Percentiles rank a stretch among this genome's conserved stretches.
Evolutionary conservation across 2,329 filamentous ascomycete genomes (phyloP).

Genomic region (Xylaria arbuscula): DNA sequence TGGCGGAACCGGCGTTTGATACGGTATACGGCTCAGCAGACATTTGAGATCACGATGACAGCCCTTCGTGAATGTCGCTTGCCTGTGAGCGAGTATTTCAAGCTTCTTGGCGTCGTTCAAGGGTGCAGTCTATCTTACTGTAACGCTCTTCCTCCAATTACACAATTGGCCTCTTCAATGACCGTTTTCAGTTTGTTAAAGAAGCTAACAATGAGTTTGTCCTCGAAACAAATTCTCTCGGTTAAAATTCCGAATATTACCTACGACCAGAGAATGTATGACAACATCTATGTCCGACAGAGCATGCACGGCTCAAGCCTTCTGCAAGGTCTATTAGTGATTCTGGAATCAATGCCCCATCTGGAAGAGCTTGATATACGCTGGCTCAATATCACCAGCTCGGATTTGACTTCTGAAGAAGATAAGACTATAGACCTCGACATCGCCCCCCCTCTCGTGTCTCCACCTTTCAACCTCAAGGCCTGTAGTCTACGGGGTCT

Average conservation of each 20-base stretch:
- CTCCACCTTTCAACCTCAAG: neutral
- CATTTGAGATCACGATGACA: slow-evolving; percentile 5
- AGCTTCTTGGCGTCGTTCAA: neutral
- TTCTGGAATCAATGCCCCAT: slow-evolving; percentile 7
- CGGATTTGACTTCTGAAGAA: neutral
- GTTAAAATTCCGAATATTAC: neutral
- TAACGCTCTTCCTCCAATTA: neutral
- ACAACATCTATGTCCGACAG: neutral
- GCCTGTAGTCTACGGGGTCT: slow-evolving; percentile 9
- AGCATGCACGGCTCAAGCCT: neutral
- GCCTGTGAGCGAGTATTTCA: neutral
- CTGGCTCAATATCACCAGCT: too few species aligned
- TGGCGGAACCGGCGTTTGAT: neutral
- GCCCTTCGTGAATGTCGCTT: slow-evolving; percentile 3
- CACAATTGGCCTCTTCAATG: neutral
- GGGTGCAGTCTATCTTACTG: slow-evolving; percentile 6
- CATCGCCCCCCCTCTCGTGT: too few species aligned
- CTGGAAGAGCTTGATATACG: slow-evolving; percentile 16
- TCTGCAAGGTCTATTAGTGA: neutral
- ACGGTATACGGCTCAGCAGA: neutral
- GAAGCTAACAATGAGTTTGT: slow-evolving; percentile 3
- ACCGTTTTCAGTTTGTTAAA: neutral
- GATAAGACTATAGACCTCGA: neutral
- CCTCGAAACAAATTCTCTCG: neutral
- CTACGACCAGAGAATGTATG: neutral